Evolutionary conservation across 164 flowering plant genomes (phyloP).

Genomic region (Annona squamosa): DNA sequence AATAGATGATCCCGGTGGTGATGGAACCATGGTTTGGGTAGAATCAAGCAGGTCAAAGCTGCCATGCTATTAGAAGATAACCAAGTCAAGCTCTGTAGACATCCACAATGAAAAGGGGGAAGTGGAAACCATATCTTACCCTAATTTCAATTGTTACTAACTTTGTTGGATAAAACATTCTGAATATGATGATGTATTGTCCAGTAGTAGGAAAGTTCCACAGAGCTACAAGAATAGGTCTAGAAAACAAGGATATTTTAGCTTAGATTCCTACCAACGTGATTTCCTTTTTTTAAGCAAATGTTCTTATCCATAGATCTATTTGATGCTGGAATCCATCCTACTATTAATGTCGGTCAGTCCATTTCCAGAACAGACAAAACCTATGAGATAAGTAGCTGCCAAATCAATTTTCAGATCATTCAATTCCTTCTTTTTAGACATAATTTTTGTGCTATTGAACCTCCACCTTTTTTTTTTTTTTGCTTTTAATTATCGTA

Average conservation of each 20-base stretch:
- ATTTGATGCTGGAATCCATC: too few relatives aligned
- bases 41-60: conserved; percentile 53
- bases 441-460: neutral
- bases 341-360: neutral
- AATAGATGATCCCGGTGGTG: conserved; percentile 68
- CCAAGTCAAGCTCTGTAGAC: conserved; percentile 6
- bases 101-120: neutral
- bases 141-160: neutral
- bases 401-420: neutral
- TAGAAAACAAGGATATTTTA: too few relatives aligned
- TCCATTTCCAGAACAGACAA: neutral
- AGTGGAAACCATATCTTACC: neutral
- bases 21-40: conserved; percentile 31
- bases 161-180: too few relatives aligned
- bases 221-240: too few relatives aligned
- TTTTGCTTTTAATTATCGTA: neutral
- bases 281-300: too few relatives aligned
- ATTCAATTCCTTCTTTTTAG: neutral
- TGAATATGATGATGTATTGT: too few relatives aligned
- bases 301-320: too few relatives aligned
- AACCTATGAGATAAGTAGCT: neutral
- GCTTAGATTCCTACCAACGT: too few relatives aligned
- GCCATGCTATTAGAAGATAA: conserved; percentile 49
- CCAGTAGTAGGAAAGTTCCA: too few relatives aligned
- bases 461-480: neutral